Conservation (phyloP, 2,329 filamentous ascomycete genomes). For the Fusarium chaquense region DNA sequence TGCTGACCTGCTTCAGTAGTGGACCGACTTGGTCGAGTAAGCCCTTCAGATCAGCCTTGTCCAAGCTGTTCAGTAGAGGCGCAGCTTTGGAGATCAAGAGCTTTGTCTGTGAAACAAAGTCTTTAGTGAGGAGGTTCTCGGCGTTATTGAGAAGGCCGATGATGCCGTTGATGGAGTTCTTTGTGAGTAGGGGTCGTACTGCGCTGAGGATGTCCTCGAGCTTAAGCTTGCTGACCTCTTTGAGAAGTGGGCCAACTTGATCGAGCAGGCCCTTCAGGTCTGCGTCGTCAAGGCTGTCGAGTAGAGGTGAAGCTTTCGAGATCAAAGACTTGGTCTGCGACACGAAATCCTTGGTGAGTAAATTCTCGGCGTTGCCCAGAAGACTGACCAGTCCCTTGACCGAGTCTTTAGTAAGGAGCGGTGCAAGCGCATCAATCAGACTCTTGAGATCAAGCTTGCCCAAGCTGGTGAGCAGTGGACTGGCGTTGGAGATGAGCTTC, state of each 20-base stretch:
- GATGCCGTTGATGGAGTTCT: conserved; percentile 49
- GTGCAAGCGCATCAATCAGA: conserved; percentile 46
- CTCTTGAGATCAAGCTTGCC: conserved; percentile 53
- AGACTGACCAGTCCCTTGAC: conserved; percentile 51
- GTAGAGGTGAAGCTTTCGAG: conserved; percentile 47
- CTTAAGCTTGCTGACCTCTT: conserved; percentile 49
- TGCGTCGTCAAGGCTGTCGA: conserved; percentile 51
- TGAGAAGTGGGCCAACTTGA: conserved; percentile 52
- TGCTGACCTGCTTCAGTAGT: conserved; percentile 50
- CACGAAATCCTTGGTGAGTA: conserved; percentile 43
- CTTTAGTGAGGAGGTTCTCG: conserved; percentile 45
- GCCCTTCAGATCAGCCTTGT: conserved; percentile 52
- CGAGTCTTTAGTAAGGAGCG: conserved; percentile 49
- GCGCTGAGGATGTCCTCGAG: conserved; percentile 47
- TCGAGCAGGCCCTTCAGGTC: conserved; percentile 51
- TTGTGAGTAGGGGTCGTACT: conserved; percentile 49
- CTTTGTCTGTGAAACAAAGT: conserved; percentile 46
- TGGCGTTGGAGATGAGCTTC: conserved; percentile 44
- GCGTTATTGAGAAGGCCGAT: conserved; percentile 53
- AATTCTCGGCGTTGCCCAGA: conserved; percentile 50
- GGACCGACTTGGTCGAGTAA: conserved; percentile 51
- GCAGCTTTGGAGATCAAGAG: conserved; percentile 45
- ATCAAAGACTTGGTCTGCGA: conserved; percentile 43
- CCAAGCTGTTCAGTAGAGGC: conserved; percentile 51
- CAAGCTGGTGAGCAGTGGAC: conserved; percentile 43